phyloP scores from a whole-genome alignment of 805 yeast species.

The Candida yuanshanica region DNA sequence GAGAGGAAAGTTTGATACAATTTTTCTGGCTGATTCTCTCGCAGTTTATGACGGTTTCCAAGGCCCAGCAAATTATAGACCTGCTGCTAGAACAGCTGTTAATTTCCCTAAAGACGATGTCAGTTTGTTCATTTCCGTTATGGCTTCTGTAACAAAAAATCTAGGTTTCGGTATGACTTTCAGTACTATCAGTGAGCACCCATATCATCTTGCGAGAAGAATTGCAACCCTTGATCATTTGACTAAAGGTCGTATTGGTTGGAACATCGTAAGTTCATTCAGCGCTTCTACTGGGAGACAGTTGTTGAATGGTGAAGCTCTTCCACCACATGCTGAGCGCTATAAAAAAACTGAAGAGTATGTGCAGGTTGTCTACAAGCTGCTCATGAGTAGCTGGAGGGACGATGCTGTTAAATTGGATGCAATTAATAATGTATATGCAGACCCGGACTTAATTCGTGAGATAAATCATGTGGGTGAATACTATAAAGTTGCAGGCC shows the following conservation, averaged over 20 bases:
- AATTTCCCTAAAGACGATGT: constrained; percentile 33
- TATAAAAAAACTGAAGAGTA: constrained; percentile 33
- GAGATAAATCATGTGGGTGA: constrained; percentile 33
- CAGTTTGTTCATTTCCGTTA: constrained; percentile 29
- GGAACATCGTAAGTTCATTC: constrained; percentile 39
- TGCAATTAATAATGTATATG: constrained; percentile 18
- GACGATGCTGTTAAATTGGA: constrained; percentile 27
- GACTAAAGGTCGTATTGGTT: constrained; percentile 36
- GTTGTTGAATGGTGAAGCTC: constrained; percentile 28
- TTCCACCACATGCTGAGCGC: constrained; percentile 35
- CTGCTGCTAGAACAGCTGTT: constrained; percentile 26
- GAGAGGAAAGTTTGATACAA: constrained; percentile 29
- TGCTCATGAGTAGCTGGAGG: constrained; percentile 33
- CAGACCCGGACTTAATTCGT: constrained; percentile 31
- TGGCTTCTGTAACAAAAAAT: constrained; percentile 33
- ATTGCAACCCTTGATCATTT: constrained; percentile 36
- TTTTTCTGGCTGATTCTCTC: constrained; percentile 32
- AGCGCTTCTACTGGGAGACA: constrained; percentile 33
- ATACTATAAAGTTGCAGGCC: constrained; percentile 24
- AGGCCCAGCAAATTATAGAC: constrained; percentile 12
- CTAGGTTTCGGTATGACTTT: constrained; percentile 33
- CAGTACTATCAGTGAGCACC: constrained; percentile 34
- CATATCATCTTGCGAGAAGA: constrained; percentile 33
- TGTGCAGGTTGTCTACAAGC: constrained; percentile 30
- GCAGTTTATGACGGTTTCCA: constrained; percentile 32